These are phyloP conservation scores for Penicillium fuscoglaucum DNA, from an alignment of 2,329 filamentous ascomycete genomes.

Conservation along the genomic window DNA sequence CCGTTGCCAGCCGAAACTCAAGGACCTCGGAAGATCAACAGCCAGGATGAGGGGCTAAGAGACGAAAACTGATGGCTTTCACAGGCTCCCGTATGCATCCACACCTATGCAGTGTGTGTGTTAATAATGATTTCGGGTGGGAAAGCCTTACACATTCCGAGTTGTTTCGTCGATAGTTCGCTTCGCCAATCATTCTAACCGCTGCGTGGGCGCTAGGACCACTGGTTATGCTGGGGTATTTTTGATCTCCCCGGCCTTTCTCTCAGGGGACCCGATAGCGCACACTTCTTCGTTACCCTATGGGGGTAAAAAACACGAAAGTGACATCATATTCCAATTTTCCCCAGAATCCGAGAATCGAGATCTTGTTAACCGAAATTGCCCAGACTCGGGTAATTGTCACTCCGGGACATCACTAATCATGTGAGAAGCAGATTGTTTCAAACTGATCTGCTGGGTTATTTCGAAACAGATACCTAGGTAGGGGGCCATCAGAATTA, in stretches of 20 bases:
- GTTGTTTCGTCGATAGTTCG: conserved; percentile 7
- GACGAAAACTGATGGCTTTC: conserved; percentile 14
- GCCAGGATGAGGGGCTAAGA: conserved; percentile 29
- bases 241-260: conserved; percentile 14
- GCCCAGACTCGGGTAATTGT: conserved; percentile 1
- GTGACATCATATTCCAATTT: conserved; percentile 23
- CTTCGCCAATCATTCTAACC: conserved; percentile 18
- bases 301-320: conserved; percentile 3
- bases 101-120: conserved; percentile 5
- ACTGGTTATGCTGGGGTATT: conserved; percentile 6
- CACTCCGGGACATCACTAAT: background rate
- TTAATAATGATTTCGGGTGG: conserved; percentile 13
- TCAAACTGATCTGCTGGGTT: background rate
- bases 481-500: background rate
- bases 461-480: background rate
- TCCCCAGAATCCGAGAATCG: conserved; percentile 2
- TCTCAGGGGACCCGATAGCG: conserved; percentile 9
- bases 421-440: background rate
- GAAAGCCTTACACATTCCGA: conserved; percentile 3
- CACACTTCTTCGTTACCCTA: conserved; percentile 12
- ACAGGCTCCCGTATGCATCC: conserved; percentile 15
- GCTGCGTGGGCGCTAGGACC: conserved; percentile 13
- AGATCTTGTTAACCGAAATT: conserved; percentile 1
- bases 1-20: conserved; percentile 30
- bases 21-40: conserved; percentile 37